Base-by-base conservation (phyloP, 306 rosid species). In the Citrullus amarus region DNA sequence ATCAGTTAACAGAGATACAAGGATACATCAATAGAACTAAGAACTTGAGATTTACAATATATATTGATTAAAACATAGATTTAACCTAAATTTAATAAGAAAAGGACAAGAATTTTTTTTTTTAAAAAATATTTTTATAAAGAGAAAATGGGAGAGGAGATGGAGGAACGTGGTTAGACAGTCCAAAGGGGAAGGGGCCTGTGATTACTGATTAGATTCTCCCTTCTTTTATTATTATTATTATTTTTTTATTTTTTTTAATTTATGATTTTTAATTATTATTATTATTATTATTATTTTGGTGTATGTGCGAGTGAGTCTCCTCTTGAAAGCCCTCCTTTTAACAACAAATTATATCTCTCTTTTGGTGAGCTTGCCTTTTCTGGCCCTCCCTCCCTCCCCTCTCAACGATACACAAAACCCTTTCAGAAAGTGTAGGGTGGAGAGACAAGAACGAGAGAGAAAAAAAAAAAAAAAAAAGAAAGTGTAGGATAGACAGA, bases 191-290 rank as follows among this genome's bases (percentile, higher is more conserved):
- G 53, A 67, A 70, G 3, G 76, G 50, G 56, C 9, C 6, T 70
- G 34, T 68, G 75, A 68, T 68, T 44, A 68, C 57, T 70, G 76
- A 70, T 70, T 25, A 70, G 57, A 70, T 70, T 70, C 76, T 70
- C 72, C 28, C 0, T 13, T 46, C 25, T 44, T 22, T 2, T 44
- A 13, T 28, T 17, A 0, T 55, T 55, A 0, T 38, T 17, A 0
- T 25, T 25, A 25, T 6, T 17, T 0, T 6, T 32, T 32, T 32
- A 2, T 2, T 32, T 32, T 32, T 32, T 32, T 2, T 25, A 25
- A 25, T 25, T 25, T 25, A 25, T 25, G 28, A 25, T 25, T 25
- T 25, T 25, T 25, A 25, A 32, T 32, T 32, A 32, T 32, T 32
- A 32, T 32, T 32, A 32, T 32, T 32, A 32, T 32, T 32, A 32